phyloP scores from a whole-genome alignment of 129 eudicot genomes.

The Apium graveolens region DNA sequence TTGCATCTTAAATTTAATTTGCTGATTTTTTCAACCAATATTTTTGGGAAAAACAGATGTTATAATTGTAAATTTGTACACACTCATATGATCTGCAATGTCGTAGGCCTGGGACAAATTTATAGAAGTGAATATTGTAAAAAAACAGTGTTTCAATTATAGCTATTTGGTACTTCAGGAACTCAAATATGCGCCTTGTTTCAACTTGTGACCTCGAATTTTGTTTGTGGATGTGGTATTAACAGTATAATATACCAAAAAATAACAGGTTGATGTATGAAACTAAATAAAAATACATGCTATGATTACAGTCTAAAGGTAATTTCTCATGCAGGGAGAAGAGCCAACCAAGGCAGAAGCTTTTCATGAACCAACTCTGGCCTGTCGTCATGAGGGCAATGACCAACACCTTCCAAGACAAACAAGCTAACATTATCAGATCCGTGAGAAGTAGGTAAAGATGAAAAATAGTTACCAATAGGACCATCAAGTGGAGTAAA shows the following conservation, averaged over 20 bases:
- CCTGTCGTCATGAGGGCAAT: conserved; percentile 96
- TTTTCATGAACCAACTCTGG: conserved; percentile 83
- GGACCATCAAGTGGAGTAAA: conserved; percentile 96
- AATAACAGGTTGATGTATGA: not conserved
- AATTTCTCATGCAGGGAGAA: conserved; percentile 31
- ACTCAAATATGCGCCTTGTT: too few species aligned
- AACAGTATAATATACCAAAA: not conserved
- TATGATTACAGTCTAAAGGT: not conserved
- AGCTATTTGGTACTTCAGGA: too few species aligned
- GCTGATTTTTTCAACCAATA: too few species aligned
- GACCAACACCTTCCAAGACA: conserved; percentile 76
- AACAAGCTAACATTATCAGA: conserved; percentile 39
- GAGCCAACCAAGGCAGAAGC: conserved; percentile 66
- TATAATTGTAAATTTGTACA: too few species aligned
- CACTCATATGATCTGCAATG: too few species aligned
- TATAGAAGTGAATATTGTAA: too few species aligned
- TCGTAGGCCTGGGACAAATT: too few species aligned
- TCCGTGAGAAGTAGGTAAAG: conserved; percentile 33
- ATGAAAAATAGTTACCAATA: conserved; percentile 77
- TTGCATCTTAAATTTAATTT: too few species aligned
- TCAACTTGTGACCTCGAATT: not conserved
- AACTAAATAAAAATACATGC: not conserved
- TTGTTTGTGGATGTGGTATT: not conserved
- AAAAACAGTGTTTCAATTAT: too few species aligned
- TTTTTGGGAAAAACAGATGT: too few species aligned